phyloP scores from a whole-genome alignment of 2,329 filamentous ascomycete species.

The Tolypocladium cylindrosporum region DNA sequence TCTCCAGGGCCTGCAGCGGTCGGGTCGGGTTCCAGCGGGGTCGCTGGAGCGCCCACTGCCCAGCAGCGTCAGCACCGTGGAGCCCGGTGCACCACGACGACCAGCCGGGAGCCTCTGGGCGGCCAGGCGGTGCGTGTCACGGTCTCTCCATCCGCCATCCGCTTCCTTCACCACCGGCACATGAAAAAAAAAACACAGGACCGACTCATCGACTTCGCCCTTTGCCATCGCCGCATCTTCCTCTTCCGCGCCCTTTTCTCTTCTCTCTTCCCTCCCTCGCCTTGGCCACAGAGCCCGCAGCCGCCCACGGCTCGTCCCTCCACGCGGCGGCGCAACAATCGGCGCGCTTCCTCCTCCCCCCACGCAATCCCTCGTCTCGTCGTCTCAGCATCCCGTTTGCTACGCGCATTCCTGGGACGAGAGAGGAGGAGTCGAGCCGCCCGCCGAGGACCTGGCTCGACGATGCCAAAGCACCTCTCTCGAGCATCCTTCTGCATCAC shows the following conservation, averaged over 20 bases:
- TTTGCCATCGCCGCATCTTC: neutral
- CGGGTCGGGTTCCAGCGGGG: neutral
- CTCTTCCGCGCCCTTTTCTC: neutral
- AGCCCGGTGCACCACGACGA: neutral
- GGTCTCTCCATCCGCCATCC: neutral
- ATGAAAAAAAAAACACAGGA: neutral
- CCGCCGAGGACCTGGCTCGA: neutral
- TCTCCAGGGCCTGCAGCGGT: conserved; percentile 5
- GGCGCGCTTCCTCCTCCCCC: conserved; percentile 3
- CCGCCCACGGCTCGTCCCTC: neutral
- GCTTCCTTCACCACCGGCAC: neutral
- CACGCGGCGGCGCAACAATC: neutral
- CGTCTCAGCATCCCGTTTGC: neutral
- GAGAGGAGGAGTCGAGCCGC: neutral
- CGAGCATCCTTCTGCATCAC: conserved; percentile 10
- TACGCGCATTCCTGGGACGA: conserved; percentile 1
- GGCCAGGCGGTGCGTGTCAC: neutral
- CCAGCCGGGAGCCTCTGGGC: neutral
- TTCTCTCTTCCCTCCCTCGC: neutral
- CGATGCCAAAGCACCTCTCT: conserved; percentile 7
- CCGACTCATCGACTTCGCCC: neutral
- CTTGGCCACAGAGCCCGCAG: neutral
- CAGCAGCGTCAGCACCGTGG: neutral
- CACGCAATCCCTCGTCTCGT: conserved; percentile 2
- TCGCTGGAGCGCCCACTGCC: neutral